Conservation (phyloP, 768 basidiomycete species). For the Lactarius pseudohatsudake region DNA sequence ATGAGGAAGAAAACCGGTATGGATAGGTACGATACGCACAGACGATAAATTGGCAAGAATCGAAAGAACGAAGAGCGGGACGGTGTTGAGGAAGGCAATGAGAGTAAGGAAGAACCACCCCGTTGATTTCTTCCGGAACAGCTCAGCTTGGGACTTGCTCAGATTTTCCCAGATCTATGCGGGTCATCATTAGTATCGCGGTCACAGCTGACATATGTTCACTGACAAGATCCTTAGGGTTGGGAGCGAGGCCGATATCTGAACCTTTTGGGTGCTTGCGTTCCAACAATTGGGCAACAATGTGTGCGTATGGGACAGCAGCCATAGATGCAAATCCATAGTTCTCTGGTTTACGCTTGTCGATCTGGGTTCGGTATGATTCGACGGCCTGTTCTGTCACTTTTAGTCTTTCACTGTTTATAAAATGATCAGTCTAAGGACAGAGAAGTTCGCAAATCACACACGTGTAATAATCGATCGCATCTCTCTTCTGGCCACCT, state of each 20-base stretch:
- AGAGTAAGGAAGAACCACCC: slow-evolving; percentile 78
- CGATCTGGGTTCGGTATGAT: slow-evolving; percentile 68
- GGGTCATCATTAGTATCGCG: slow-evolving; percentile 9
- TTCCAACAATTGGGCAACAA: slow-evolving; percentile 70
- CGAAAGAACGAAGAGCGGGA: slow-evolving; percentile 89
- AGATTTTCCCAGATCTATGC: slow-evolving; percentile 88
- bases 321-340: slow-evolving; percentile 94
- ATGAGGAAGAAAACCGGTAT: slow-evolving; percentile 10
- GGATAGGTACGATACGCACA: slow-evolving; percentile 43
- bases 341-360: slow-evolving; percentile 75
- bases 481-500: slow-evolving; percentile 84
- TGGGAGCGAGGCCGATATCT: slow-evolving; percentile 71
- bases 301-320: slow-evolving; percentile 83
- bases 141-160: slow-evolving; percentile 64
- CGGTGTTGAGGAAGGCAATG: slow-evolving; percentile 93
- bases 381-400: slow-evolving; percentile 75
- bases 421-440: not conserved
- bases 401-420: slow-evolving; percentile 42
- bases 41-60: slow-evolving; percentile 87
- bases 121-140: slow-evolving; percentile 62
- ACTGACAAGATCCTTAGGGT: slow-evolving; percentile 84
- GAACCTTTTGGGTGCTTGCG: slow-evolving; percentile 75
- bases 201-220: slow-evolving; percentile 1
- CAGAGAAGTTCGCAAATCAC: slow-evolving; percentile 33
- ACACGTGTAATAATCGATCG: slow-evolving; percentile 91